phyloP scores from a whole-genome alignment of 2,329 filamentous ascomycete species.

The Podosphaera xanthii region DNA sequence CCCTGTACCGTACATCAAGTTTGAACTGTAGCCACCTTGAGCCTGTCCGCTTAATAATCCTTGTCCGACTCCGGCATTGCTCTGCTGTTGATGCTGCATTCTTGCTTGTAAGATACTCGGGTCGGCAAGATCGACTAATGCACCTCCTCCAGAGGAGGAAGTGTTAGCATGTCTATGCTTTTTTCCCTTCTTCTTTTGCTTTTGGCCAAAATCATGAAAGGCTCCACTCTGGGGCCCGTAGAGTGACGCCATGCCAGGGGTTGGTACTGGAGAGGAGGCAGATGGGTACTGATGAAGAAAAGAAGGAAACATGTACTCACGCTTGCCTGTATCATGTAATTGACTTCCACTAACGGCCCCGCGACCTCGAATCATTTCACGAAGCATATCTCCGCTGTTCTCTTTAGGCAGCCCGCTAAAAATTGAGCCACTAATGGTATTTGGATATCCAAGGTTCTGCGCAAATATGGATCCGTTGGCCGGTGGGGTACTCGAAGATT shows the following conservation, averaged over 20 bases:
- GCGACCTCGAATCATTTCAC: slow-evolving; percentile 56
- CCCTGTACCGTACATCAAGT: slow-evolving; percentile 57
- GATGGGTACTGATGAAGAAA: slow-evolving; percentile 71
- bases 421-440: slow-evolving; percentile 30
- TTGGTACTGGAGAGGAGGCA: slow-evolving; percentile 65
- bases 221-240: slow-evolving; percentile 68
- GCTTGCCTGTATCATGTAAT: slow-evolving; percentile 73
- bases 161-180: slow-evolving; percentile 99
- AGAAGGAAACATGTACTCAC: slow-evolving; percentile 94
- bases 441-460: slow-evolving; percentile 66
- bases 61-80: slow-evolving; percentile 66
- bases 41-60: slow-evolving; percentile 70
- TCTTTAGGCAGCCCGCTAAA: slow-evolving; percentile 54
- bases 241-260: slow-evolving; percentile 75
- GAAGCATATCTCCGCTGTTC: slow-evolving; percentile 49
- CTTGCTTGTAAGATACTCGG: slow-evolving; percentile 97
- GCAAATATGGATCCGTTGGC: slow-evolving; percentile 68
- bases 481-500: slow-evolving; percentile 83
- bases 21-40: slow-evolving; percentile 88
- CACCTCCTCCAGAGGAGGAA: slow-evolving; percentile 98
- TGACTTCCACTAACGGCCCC: slow-evolving; percentile 40
- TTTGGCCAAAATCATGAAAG: slow-evolving; percentile 79
- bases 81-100: slow-evolving; percentile 72
- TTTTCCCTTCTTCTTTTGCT: slow-evolving; percentile 99
- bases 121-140: slow-evolving; percentile 99